These are phyloP conservation scores for Nevesoporus exiguus DNA, from an alignment of 768 basidiomycete genomes.

Conservation along the genomic window DNA sequence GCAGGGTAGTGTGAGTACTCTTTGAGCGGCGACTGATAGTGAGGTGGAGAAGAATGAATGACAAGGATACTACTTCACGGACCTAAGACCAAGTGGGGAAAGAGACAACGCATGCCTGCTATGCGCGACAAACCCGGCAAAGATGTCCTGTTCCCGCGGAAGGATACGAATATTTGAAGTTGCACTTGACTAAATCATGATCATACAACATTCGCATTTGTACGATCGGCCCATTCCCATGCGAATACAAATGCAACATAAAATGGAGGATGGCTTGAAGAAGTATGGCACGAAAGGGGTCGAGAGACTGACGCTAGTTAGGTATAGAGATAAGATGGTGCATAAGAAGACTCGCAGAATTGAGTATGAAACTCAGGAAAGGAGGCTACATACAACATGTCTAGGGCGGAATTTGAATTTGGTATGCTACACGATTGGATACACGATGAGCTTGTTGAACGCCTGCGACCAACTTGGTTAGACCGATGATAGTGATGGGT, in stretches of 20 bases:
- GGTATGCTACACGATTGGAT: conserved; percentile 27
- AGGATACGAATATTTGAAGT: conserved; percentile 1
- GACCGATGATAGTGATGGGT: not conserved
- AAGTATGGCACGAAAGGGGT: not conserved
- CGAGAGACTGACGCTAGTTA: not conserved
- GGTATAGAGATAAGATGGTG: not conserved
- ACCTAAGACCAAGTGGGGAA: conserved; percentile 8
- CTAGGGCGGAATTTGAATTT: not conserved
- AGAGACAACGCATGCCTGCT: conserved; percentile 24
- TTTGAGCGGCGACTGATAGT: too few relatives aligned
- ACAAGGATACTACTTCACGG: conserved; percentile 27
- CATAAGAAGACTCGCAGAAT: not conserved
- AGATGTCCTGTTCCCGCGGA: conserved; percentile 20
- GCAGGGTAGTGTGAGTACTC: too few relatives aligned
- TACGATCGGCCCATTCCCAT: not conserved
- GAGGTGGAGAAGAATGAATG: too few relatives aligned
- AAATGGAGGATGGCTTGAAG: not conserved
- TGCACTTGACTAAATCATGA: not conserved
- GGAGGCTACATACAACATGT: conserved; percentile 17
- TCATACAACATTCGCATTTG: conserved; percentile 2
- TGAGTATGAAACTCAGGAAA: not conserved
- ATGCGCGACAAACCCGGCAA: conserved; percentile 23
- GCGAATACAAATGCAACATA: not conserved
- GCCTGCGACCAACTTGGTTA: conserved; percentile 13
- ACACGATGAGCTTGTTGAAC: conserved; percentile 6